Conservation (phyloP, 345 rosid species). For the Lagerstroemia speciosa region DNA sequence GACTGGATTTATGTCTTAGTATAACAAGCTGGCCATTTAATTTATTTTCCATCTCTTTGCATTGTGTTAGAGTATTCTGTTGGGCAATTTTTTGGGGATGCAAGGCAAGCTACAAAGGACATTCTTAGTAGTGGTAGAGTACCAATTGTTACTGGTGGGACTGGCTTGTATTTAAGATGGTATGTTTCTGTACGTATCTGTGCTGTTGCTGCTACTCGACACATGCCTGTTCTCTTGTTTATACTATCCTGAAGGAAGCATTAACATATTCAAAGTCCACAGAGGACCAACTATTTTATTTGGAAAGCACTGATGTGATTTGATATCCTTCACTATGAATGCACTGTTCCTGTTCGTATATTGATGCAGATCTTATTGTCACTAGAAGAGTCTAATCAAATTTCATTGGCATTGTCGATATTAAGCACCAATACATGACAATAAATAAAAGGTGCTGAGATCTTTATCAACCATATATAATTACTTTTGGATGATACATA, state of each 20-base stretch:
- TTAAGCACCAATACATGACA: neutral
- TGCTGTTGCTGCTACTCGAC: neutral
- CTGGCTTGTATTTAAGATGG: conserved; percentile 93
- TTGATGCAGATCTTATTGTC: neutral
- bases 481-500: conserved; percentile 6
- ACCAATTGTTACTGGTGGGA: conserved; percentile 86
- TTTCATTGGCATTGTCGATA: neutral
- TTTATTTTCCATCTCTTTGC: neutral
- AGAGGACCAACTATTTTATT: neutral
- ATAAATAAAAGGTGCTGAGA: neutral
- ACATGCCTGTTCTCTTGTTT: neutral
- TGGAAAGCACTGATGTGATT: neutral
- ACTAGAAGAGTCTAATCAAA: neutral
- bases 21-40: neutral
- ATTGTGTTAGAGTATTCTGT: conserved; percentile 68
- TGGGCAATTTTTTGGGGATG: conserved; percentile 68
- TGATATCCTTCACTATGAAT: neutral
- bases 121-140: conserved; percentile 48
- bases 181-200: conserved; percentile 20
- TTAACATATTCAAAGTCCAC: neutral
- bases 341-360: neutral
- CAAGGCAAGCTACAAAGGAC: conserved; percentile 59
- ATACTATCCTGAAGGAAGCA: neutral
- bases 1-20: neutral
- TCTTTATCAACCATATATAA: neutral